Base-by-base conservation (phyloP, 192 early-diverging fungal species). In the Backusella luteola region DNA sequence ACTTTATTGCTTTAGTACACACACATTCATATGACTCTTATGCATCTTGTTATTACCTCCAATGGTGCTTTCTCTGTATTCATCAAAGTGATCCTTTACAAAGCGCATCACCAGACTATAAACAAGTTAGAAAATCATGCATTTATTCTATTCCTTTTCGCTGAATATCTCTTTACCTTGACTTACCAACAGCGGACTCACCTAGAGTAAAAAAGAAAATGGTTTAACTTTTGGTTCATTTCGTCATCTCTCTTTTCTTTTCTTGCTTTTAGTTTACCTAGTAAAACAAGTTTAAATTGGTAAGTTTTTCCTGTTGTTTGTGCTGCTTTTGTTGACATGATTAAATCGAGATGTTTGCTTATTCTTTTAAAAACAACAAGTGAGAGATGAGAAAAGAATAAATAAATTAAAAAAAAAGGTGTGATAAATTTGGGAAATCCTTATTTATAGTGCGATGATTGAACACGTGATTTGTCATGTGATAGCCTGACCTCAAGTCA, bases 201-300 rank as follows among this genome's bases (percentile, higher is more conserved):
- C 89, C 89, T 87, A 52, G 6, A 77, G 42, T 17, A 38, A 59
- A 67, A 63, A 6, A 26, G 9, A 26, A 66, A 35, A 73, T 29
- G 66, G 26, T 21, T 36, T 23, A 17, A 26, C 29, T 39, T 53
- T 29, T 44, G 23, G 32, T 19, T 73, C 44, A 46, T 42, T 23
- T 76, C 59, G 36, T 70, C 41, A 78, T 56, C 44, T 63, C 21
- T 63, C 53, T 56, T 56, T 63, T 63, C 26, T 29, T 63, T 63
- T 21, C n/a, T 23, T 56, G n/a, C 17, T 44, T 34, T 4, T 21
- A 67, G 26, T 76, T 59, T 87, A 90, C 96, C 96, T 67, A 99
- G 88, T 52, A 99, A 86, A 46, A 99, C 97, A 69, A 99, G 92
- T 75, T 98, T 97, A 78, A 97, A 96, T 73, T 93, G 93, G 78